phyloP scores from a whole-genome alignment of 75 land plant species.

The Adiantum capillusveneris region DNA sequence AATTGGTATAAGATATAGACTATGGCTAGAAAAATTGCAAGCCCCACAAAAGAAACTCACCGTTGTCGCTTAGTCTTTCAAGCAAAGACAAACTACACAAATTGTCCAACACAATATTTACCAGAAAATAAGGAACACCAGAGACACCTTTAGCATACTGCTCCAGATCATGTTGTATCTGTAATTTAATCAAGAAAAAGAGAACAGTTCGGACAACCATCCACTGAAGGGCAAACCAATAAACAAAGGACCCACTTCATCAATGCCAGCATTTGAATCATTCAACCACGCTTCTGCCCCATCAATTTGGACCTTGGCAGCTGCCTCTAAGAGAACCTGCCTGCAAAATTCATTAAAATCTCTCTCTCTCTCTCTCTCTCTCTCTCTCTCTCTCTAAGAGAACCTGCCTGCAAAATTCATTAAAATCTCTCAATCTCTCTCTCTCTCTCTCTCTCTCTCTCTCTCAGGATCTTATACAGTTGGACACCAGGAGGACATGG shows the following conservation, averaged over 20 bases:
- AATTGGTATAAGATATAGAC: too few relatives aligned
- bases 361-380: too few relatives aligned
- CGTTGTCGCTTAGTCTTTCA: too few relatives aligned
- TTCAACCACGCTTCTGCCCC: constrained; percentile 60
- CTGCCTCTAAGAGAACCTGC: constrained; percentile 56
- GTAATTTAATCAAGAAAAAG: neutral
- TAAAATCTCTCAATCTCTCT: too few relatives aligned
- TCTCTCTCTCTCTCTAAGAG: too few relatives aligned
- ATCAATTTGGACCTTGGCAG: constrained; percentile 49
- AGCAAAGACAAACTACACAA: neutral
- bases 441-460: too few relatives aligned
- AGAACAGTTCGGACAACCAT: neutral
- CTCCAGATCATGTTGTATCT: constrained; percentile 56
- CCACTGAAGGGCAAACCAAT: neutral
- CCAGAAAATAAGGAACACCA: constrained; percentile 73
- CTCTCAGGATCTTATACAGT: too few relatives aligned
- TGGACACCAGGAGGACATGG: too few relatives aligned
- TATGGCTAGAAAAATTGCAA: too few relatives aligned
- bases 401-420: too few relatives aligned
- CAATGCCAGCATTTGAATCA: constrained; percentile 45
- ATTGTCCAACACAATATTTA: constrained; percentile 9
- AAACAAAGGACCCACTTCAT: constrained; percentile 38
- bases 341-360: too few relatives aligned
- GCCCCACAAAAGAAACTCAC: too few relatives aligned
- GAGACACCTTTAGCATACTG: constrained; percentile 44